Evolutionary conservation across 1,139 yeast genomes (phyloP).

Genomic region (Suhomyces chickasaworum): DNA sequence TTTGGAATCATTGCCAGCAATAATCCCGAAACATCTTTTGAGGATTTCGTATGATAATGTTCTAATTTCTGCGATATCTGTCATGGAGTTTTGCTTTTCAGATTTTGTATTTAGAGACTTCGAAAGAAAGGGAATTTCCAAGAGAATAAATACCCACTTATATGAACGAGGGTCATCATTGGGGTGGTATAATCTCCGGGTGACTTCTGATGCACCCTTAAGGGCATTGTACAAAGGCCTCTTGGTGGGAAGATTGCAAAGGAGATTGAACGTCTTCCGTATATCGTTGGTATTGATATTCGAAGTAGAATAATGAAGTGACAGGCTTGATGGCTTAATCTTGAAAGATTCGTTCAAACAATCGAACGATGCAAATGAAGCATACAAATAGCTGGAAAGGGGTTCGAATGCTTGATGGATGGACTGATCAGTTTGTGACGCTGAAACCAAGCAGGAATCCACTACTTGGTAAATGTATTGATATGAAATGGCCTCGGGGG

Average conservation of each 20-base stretch:
- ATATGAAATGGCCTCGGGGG: slow-evolving; percentile 29
- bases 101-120: slow-evolving; percentile 34
- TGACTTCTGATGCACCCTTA: slow-evolving; percentile 47
- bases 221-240: slow-evolving; percentile 59
- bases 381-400: slow-evolving; percentile 45
- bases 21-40: slow-evolving; percentile 65
- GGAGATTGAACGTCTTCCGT: slow-evolving; percentile 39
- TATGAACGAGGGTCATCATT: slow-evolving; percentile 39
- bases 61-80: slow-evolving; percentile 54
- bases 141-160: slow-evolving; percentile 59
- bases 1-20: slow-evolving; percentile 52
- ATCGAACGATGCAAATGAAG: slow-evolving; percentile 42
- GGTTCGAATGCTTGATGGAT: slow-evolving; percentile 52
- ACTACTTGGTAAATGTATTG: slow-evolving; percentile 30
- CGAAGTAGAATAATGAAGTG: slow-evolving; percentile 39
- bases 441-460: slow-evolving; percentile 29
- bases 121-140: slow-evolving; percentile 62
- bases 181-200: slow-evolving; percentile 47
- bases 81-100: slow-evolving; percentile 26
- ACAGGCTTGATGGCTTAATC: slow-evolving; percentile 22
- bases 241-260: slow-evolving; percentile 57
- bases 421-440: slow-evolving; percentile 15
- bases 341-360: slow-evolving; percentile 55
- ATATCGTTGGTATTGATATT: slow-evolving; percentile 53
- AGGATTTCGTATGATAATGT: slow-evolving; percentile 62